Conservation (phyloP, 2,329 filamentous ascomycete genomes). For the Atkinsonella texensis region DNA sequence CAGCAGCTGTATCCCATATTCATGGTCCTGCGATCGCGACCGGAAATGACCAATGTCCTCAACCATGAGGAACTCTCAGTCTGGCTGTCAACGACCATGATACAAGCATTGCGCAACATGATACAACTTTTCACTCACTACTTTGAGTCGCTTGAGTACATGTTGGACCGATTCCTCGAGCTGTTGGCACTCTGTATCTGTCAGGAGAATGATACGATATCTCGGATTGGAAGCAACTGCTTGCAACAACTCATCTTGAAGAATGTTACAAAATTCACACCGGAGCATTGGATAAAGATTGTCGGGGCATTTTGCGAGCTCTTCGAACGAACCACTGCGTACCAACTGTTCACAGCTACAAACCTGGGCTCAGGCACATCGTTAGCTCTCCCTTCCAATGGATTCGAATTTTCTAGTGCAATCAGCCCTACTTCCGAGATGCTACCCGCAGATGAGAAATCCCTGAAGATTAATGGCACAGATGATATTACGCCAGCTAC, state of each 20-base stretch:
- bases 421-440: slow-evolving; percentile 29
- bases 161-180: slow-evolving; percentile 95
- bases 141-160: slow-evolving; percentile 90
- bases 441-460: slow-evolving; percentile 36
- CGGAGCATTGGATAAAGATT: slow-evolving; percentile 85
- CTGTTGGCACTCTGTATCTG: slow-evolving; percentile 92
- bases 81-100: slow-evolving; percentile 98
- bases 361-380: slow-evolving; percentile 42
- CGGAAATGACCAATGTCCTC: slow-evolving; percentile 88
- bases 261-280: slow-evolving; percentile 84
- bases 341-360: slow-evolving; percentile 85
- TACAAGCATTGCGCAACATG: slow-evolving; percentile 95
- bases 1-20: slow-evolving; percentile 97
- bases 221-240: slow-evolving; percentile 95
- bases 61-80: slow-evolving; percentile 97
- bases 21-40: slow-evolving; percentile 90
- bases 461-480: slow-evolving; percentile 47
- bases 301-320: slow-evolving; percentile 93
- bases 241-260: slow-evolving; percentile 92
- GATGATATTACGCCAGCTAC: slow-evolving; percentile 24
- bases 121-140: slow-evolving; percentile 98
- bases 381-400: slow-evolving; percentile 39
- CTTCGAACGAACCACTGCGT: slow-evolving; percentile 87
- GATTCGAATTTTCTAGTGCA: slow-evolving; percentile 35
- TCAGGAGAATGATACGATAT: slow-evolving; percentile 97